Evolutionary conservation across 805 yeast genomes (phyloP), one percentile per base, ranked within the genome.

Genomic region (Metschnikowia proteae): DNA sequence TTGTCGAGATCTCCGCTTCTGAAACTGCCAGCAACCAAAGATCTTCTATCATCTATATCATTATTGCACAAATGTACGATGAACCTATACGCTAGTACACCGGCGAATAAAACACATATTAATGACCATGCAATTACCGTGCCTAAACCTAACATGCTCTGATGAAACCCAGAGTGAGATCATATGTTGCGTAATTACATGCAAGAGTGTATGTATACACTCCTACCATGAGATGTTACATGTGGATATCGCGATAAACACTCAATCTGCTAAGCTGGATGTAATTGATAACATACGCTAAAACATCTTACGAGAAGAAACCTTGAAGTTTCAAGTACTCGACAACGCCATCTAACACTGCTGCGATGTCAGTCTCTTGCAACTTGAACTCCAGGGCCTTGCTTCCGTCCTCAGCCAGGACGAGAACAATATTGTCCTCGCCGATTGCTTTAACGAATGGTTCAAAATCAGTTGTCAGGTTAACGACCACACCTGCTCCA

Each of bases 401-500:
- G 35, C 28, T 46, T 25, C 51, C 53, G 10, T 58, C 64, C 31
- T 47, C 59, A 17, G 57, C 50, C 44, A 57, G 55, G n/a, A 71
- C 63, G 17, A 63, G 52, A 39, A 88, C 77, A 49, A 88, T 72
- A 52, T 83, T 87, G 38, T 87, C 80, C 40, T 75, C 69, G 31
- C 68, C 67, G 67, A 48, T 71, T 23, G 58, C 52, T 27, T 40
- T 73, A 50, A 80, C 68, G n/a, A 66, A 60, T 37, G 80, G 68
- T 51, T 76, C 74, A 38, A 66, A 67, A 36, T 69, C 67, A 8
- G 77, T 72, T 28, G 82, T 78, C 49, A 52, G 43, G 28, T 71
- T 65, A 25, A 62, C 53, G 55, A 91, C 86, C 37, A 92, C 92
- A 58, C 96, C 98, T 7, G 96, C 74, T 49, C 97, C 97, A n/a